These are phyloP conservation scores for Tillandsia fasciculata DNA, from an alignment of 176 grass and related monocot species.

Conservation along the genomic window DNA sequence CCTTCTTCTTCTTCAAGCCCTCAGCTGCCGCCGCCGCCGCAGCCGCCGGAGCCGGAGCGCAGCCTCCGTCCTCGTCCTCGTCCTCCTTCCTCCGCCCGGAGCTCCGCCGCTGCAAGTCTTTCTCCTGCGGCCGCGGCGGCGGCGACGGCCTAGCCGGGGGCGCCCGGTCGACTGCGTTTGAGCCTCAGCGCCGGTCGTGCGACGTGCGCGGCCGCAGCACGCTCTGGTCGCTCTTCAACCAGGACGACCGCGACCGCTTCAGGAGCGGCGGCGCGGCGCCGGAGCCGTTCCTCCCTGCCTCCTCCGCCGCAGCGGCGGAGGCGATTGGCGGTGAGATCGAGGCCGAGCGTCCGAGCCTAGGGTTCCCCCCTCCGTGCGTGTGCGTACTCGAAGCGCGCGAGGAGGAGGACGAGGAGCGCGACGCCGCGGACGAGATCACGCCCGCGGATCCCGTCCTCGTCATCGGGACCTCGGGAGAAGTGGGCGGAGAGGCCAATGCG, in stretches of 20 bases:
- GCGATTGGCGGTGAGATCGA: conserved; percentile 22
- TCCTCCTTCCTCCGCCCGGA: conserved; percentile 20
- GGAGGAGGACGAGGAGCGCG: conserved; percentile 35
- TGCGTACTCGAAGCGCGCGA: conserved; percentile 20
- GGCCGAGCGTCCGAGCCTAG: conserved; percentile 23
- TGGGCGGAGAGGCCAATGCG: conserved; percentile 30
- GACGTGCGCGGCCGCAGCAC: conserved; percentile 80
- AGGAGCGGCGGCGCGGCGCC: conserved; percentile 31
- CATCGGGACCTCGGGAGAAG: conserved; percentile 62
- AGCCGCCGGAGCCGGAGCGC: background rate
- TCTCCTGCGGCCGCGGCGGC: conserved; percentile 50
- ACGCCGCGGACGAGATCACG: conserved; percentile 51
- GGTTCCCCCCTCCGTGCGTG: conserved; percentile 26
- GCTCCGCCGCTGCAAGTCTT: conserved; percentile 73
- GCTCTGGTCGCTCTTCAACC: conserved; percentile 84
- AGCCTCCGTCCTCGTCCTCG: conserved; percentile 1
- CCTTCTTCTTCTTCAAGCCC: conserved; percentile 58
- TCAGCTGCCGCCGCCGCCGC: conserved; percentile 17
- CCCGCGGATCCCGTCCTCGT: conserved; percentile 40
- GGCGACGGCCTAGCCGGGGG: conserved; percentile 27
- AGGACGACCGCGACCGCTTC: conserved; percentile 71
- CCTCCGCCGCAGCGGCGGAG: conserved; percentile 26
- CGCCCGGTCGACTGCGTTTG: conserved; percentile 17
- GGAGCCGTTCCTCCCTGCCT: conserved; percentile 35
- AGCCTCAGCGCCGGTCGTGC: conserved; percentile 79